A percentile compares a stretch with the other conserved stretches of the same genome.
phyloP scores from a whole-genome alignment of 2,329 filamentous ascomycete genomes.

The Aspergillus ustus region DNA sequence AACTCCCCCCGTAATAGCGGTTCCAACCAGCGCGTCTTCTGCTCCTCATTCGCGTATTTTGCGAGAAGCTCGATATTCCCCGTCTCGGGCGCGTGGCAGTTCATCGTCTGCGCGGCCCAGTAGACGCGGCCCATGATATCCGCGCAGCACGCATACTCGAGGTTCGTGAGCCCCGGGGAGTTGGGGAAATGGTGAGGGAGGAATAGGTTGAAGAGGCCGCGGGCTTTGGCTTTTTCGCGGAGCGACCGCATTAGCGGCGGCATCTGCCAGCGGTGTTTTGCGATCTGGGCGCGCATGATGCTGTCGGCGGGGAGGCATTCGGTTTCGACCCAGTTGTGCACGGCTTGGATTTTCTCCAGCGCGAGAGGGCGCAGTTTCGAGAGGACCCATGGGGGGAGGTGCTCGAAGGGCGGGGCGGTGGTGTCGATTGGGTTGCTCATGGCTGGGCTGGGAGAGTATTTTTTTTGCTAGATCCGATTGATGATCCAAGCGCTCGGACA shows the following conservation, averaged over 20 bases:
- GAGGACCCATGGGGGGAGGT: too few relatives aligned
- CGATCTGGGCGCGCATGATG: conserved; percentile 12
- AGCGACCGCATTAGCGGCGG: conserved; percentile 11
- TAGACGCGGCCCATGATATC: conserved; percentile 14
- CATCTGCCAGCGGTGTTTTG: conserved; percentile 11
- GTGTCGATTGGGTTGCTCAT: too few relatives aligned
- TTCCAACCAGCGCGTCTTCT: conserved; percentile 12
- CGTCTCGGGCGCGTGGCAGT: conserved; percentile 18
- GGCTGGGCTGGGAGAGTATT: too few relatives aligned
- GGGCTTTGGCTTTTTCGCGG: conserved; percentile 9
- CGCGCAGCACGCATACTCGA: conserved; percentile 16
- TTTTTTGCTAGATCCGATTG: too few relatives aligned
- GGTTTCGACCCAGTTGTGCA: conserved; percentile 14
- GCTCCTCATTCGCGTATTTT: conserved; percentile 15
- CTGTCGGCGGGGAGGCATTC: conserved; percentile 14
- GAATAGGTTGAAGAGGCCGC: conserved; percentile 16
- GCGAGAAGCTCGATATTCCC: conserved; percentile 19
- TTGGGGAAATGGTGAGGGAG: conserved; percentile 9
- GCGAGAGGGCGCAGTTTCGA: too few relatives aligned
- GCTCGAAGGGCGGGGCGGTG: too few relatives aligned
- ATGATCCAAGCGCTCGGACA: too few relatives aligned
- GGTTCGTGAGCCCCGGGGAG: conserved; percentile 13
- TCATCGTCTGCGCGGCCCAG: conserved; percentile 16
- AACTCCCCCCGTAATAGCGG: conserved; percentile 11
- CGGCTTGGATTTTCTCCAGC: background rate